Evolutionary conservation across 371 early-diverging fungal species (phyloP), one percentile per base, ranked within the genome.

Genomic region (Actinomucor elegans): DNA sequence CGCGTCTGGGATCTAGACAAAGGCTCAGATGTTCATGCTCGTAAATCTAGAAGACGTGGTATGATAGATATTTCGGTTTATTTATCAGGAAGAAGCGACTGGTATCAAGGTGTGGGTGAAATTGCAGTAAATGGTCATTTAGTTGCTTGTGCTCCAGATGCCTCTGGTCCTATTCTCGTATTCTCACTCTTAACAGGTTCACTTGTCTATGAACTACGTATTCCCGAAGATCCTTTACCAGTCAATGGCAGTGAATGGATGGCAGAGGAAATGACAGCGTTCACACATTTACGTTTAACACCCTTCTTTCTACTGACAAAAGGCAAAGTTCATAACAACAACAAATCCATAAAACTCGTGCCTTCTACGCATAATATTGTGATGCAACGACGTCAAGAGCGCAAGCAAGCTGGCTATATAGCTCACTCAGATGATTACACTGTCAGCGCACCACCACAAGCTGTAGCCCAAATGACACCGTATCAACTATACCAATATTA

Each of bases 161-260:
- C 75, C 3, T 69, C 77, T 2, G 81, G 80, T 5, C 79, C 84
- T 0, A 66, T 81, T 4, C 61, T 83, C 0, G 66, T 81, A 0
- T 83, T 83, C 46, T 83, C 84, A 0, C 48, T 83, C 4, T 67
- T 79, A 14, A 83, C 84, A 0, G 84, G 84, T 7, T 67, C 75
- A 1, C 51, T 80, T 42, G 84, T 83, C 1, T 79, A 79, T 41
- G 75, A 75, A 61, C 44, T 75, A 20, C 57, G 52, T 17, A 26
- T 32, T 28, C 44, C 50, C 7, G 49, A 44, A 32, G 40, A 41
- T 11, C 8, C 52, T 11, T 31, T 31, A 43, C 28, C n/a, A n/a
- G 21, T 4, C 10, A n/a, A 34, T 21, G 21, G 44, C 1, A 34
- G 41, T 0, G 65, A 62, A 45, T 55, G 64, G 51, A 18, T 43